Evolutionary conservation across 495 filamentous ascomycete genomes (phyloP).

Genomic region (Geopyxis carbonaria): DNA sequence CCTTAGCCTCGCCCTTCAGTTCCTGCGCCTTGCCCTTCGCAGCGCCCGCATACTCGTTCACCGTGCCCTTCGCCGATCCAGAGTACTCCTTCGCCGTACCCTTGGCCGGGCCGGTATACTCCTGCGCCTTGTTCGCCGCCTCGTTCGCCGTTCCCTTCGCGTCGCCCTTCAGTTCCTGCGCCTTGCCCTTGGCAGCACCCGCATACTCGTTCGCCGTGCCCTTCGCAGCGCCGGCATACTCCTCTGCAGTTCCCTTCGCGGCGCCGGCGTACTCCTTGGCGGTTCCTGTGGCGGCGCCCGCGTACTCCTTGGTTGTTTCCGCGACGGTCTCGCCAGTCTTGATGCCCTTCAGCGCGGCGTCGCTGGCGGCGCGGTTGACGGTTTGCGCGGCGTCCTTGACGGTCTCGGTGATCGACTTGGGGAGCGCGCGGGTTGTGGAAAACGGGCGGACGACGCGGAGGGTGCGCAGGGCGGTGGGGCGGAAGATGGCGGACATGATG

Average conservation of each 20-base stretch:
- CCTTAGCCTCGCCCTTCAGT: conserved; percentile 11
- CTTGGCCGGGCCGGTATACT: conserved; percentile 8
- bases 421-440: neutral
- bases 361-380: conserved; percentile 15
- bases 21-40: conserved; percentile 12
- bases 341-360: conserved; percentile 21
- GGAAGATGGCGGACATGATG: too few species aligned
- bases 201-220: conserved; percentile 1
- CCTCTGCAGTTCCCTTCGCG: neutral
- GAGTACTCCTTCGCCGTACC: conserved; percentile 8
- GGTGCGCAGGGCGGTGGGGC: too few species aligned
- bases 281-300: neutral
- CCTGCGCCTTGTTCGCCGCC: conserved; percentile 9
- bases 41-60: conserved; percentile 13
- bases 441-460: neutral
- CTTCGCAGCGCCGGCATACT: neutral
- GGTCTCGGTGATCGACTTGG: conserved; percentile 7
- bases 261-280: neutral
- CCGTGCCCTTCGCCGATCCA: conserved; percentile 13
- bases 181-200: neutral
- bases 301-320: neutral
- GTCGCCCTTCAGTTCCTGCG: neutral
- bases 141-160: conserved; percentile 6
- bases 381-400: conserved; percentile 13
- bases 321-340: conserved; percentile 16